phyloP scores from a whole-genome alignment of 495 filamentous ascomycete species.

The Neurospora sp. region DNA sequence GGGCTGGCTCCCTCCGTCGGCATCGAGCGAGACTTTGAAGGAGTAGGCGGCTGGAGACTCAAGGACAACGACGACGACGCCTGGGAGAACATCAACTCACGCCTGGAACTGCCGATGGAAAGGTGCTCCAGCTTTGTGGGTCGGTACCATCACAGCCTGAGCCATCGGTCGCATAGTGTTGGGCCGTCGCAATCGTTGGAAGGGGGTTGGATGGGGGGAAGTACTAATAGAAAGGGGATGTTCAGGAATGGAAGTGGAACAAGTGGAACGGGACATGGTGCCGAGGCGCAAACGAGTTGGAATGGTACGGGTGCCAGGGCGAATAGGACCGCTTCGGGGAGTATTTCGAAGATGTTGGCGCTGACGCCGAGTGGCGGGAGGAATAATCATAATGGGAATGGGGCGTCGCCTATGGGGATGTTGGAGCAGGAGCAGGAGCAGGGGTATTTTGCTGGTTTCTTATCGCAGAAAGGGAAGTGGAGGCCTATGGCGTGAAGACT shows the following conservation, averaged over 20 bases:
- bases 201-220: background rate
- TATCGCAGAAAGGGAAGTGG: background rate
- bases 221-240: background rate
- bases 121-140: constrained; percentile 32
- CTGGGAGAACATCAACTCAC: constrained; percentile 67
- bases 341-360: background rate
- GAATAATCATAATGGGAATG: background rate
- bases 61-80: constrained; percentile 46
- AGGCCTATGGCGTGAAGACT: background rate
- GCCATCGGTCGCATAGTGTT: constrained; percentile 27
- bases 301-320: background rate
- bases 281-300: background rate
- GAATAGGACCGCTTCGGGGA: background rate
- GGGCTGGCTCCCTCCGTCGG: constrained; percentile 30
- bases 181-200: constrained; percentile 6
- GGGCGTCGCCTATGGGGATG: background rate
- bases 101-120: constrained; percentile 62
- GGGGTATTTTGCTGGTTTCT: background rate
- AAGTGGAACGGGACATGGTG: background rate
- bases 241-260: background rate
- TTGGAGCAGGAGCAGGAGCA: background rate
- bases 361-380: background rate
- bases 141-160: constrained; percentile 13
- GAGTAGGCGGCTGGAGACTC: constrained; percentile 71
- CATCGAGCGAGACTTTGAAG: constrained; percentile 66